phyloP scores from a whole-genome alignment of 2,329 filamentous ascomycete species.

The Lachnellula arida region DNA sequence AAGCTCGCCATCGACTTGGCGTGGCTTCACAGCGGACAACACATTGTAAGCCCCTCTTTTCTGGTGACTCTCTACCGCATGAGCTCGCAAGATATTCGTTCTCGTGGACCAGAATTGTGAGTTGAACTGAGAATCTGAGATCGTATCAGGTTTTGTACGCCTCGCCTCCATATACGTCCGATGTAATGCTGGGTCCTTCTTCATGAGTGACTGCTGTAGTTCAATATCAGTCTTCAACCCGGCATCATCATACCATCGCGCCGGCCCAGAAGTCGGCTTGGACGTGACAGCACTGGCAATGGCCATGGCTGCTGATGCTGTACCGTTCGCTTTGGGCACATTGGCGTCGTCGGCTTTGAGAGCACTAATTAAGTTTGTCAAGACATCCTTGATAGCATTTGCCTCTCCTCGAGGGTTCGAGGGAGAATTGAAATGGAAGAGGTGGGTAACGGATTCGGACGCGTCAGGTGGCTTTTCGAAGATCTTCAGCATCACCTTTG shows the following conservation, averaged over 20 bases:
- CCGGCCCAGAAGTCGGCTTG: conserved; percentile 41
- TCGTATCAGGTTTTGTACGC: conserved; percentile 75
- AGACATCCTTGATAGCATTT: conserved; percentile 74
- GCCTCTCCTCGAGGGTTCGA: conserved; percentile 75
- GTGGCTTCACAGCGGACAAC: conserved; percentile 80
- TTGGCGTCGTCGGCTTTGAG: conserved; percentile 42
- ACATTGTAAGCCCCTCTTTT: conserved; percentile 90
- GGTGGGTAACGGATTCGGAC: conserved; percentile 62
- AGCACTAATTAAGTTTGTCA: conserved; percentile 67
- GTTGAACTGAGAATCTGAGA: conserved; percentile 77
- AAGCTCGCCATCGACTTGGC: conserved; percentile 66
- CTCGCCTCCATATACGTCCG: conserved; percentile 85
- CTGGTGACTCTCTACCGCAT: conserved; percentile 85
- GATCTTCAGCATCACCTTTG: conserved; percentile 93
- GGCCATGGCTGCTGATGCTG: conserved; percentile 65
- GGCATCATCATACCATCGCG: conserved; percentile 75
- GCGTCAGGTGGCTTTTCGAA: conserved; percentile 64
- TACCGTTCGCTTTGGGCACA: conserved; percentile 27
- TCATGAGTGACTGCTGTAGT: conserved; percentile 83
- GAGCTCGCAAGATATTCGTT: conserved; percentile 77
- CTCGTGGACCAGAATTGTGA: conserved; percentile 93
- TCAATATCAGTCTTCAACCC: conserved; percentile 72
- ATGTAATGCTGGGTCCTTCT: conserved; percentile 68
- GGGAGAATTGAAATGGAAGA: conserved; percentile 84
- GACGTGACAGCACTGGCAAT: conserved; percentile 66